Evolutionary conservation across 2,329 filamentous ascomycete genomes (phyloP).

Genomic region (Pseudocercospora macadamiae): DNA sequence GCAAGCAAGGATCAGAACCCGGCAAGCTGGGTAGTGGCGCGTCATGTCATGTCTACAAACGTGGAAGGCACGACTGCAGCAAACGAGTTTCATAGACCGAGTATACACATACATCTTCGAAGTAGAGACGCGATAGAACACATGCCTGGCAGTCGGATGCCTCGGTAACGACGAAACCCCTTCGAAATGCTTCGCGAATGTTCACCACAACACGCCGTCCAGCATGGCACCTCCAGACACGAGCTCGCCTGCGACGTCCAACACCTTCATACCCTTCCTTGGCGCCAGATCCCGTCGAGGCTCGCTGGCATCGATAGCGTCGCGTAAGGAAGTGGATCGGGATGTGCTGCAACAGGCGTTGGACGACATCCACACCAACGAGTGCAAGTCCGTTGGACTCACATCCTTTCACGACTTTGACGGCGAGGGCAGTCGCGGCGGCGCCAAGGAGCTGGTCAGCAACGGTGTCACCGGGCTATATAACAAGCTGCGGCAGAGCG

Average conservation of each 20-base stretch:
- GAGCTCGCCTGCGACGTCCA: conserved; percentile 33
- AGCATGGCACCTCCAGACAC: conserved; percentile 29
- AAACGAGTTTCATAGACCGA: neutral
- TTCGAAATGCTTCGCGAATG: neutral
- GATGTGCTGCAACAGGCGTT: conserved; percentile 76
- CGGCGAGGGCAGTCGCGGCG: conserved; percentile 58
- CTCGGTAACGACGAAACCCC: neutral
- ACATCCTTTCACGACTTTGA: conserved; percentile 96
- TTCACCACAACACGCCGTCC: neutral
- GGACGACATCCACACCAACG: conserved; percentile 84
- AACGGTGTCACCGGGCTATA: conserved; percentile 77
- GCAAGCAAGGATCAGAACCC: neutral
- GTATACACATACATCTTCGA: too few species aligned
- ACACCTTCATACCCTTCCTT: conserved; percentile 34
- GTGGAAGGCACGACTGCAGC: neutral
- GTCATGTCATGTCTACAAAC: neutral
- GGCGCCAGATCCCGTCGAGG: conserved; percentile 40
- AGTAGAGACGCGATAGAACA: neutral
- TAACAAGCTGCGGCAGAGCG: conserved; percentile 67
- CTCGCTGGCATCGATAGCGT: conserved; percentile 44
- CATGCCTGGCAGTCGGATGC: neutral
- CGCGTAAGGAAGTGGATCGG: conserved; percentile 58
- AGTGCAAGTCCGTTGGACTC: conserved; percentile 80
- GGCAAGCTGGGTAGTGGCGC: neutral
- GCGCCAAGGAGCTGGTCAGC: conserved; percentile 42